Conservation (phyloP, 306 rosid genomes). For the Vicia sativa region DNA sequence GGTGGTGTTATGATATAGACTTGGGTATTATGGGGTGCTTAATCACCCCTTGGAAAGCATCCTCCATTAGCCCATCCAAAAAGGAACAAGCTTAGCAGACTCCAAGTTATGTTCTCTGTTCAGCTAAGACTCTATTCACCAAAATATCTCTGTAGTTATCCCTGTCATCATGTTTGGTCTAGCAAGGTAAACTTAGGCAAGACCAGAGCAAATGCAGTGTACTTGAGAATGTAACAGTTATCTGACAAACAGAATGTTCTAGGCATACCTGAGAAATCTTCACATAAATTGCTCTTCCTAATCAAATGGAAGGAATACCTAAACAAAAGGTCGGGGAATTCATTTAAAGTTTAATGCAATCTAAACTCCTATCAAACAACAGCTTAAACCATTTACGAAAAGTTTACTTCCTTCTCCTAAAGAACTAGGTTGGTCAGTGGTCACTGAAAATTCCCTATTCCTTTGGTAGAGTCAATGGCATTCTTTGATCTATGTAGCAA, state of each 20-base stretch:
- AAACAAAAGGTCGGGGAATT: not conserved
- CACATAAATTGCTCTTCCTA: not conserved
- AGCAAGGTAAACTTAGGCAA: not conserved
- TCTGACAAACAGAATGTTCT: constrained; percentile 3
- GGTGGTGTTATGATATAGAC: not conserved
- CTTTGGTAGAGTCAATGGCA: too few species aligned
- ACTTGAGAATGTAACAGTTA: not conserved
- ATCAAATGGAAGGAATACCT: constrained; percentile 10
- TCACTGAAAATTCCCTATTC: too few species aligned
- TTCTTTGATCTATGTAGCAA: too few species aligned
- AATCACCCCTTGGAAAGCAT: not conserved
- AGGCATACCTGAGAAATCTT: not conserved
- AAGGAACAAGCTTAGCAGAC: not conserved
- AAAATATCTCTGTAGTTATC: not conserved
- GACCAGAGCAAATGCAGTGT: not conserved
- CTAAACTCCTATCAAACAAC: constrained; percentile 12
- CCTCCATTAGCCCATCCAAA: not conserved
- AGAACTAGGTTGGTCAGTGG: too few species aligned
- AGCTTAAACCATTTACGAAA: not conserved
- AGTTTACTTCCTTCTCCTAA: not conserved
- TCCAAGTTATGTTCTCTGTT: not conserved
- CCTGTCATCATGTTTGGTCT: not conserved
- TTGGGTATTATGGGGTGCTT: not conserved
- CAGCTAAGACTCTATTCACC: not conserved
- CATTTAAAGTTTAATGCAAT: not conserved